Base-by-base conservation (phyloP, 2,329 filamentous ascomycete genomes). In the Aspergillus ochraceoroseus region DNA sequence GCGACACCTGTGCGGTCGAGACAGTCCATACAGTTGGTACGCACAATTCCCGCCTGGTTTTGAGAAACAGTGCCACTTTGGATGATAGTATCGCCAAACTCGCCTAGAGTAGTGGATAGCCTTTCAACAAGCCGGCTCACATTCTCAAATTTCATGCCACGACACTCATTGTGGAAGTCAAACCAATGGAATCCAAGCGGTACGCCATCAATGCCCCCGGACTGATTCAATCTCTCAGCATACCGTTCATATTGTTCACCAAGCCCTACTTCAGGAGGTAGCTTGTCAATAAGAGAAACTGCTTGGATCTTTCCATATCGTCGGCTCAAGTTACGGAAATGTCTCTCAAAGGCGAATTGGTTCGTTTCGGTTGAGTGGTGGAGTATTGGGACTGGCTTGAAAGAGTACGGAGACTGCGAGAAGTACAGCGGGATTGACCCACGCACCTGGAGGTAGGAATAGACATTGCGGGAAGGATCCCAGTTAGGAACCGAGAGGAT, bases 11-110 rank as follows among this genome's bases (percentile, higher is more conserved):
- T 98, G 14, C 92, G 80, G 61, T 98, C 92, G 7, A 98, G 71
- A 54, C 92, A 98, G 59, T 98, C 92, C 92, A 98, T 96, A 64
- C 92, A 98, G 58, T 98, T 98, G 1, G 88, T 95, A 41, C 92
- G 77, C n/a, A 96, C 63, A 5, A 94, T 78, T 1, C 89, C 89
- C 17, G 70, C 73, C 60, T 95, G 89, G 32, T 59, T 62, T 22
- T 65, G 63, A 13, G 65, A 43, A 2, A 68, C 48, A 14, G 63
- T 59, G 12, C 69, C 66, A 19, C 69, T 58, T 6, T 72, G 64
- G 9, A 75, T 61, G 8, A 85, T 75, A 0, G 84, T 87, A 67
- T 85, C 88, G 1, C 85, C 82, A 31, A 83, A 79, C 3, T 73
- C 70, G 29, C 84, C 79, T 7, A 95, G 70, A n/a, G 76, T 80